phyloP scores from a whole-genome alignment of 2,329 filamentous ascomycete species.

The Basipetospora chlamydospora region DNA sequence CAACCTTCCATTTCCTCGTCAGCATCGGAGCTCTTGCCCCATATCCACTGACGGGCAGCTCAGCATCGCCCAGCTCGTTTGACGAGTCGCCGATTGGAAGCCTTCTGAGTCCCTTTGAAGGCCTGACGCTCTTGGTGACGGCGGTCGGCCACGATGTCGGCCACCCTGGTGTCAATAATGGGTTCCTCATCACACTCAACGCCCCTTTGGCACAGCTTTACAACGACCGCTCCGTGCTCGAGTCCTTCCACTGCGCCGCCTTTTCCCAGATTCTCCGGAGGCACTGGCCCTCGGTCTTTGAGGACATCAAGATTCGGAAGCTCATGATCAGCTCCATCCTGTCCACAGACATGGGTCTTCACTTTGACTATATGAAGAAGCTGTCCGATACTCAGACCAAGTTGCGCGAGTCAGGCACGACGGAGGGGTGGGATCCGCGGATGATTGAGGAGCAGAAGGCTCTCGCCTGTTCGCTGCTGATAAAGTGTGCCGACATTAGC shows the following conservation, averaged over 20 bases:
- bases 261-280: conserved; percentile 90
- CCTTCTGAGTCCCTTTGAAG: conserved; percentile 75
- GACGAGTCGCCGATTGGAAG: conserved; percentile 52
- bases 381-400: conserved; percentile 69
- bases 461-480: conserved; percentile 76
- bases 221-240: conserved; percentile 90
- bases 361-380: conserved; percentile 93
- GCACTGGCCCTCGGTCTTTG: conserved; percentile 76
- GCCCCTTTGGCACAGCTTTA: conserved; percentile 88
- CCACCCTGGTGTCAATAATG: conserved; percentile 95
- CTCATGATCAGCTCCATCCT: conserved; percentile 97
- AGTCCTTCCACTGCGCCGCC: conserved; percentile 94
- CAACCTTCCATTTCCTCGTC: conserved; percentile 79
- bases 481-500: conserved; percentile 97
- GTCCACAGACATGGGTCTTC: conserved; percentile 91
- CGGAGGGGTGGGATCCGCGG: conserved; percentile 62
- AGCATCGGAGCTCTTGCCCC: conserved; percentile 61
- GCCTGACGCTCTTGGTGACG: conserved; percentile 75
- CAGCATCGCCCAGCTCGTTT: conserved; percentile 10
- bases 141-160: conserved; percentile 98
- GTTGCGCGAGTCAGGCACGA: conserved; percentile 48
- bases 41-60: conserved; percentile 29
- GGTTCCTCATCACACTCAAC: conserved; percentile 83
- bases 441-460: conserved; percentile 63
- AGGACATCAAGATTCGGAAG: conserved; percentile 65